Evolutionary conservation across 192 early-diverging fungal genomes (phyloP).

Genomic region (Rhizophagus clarus): DNA sequence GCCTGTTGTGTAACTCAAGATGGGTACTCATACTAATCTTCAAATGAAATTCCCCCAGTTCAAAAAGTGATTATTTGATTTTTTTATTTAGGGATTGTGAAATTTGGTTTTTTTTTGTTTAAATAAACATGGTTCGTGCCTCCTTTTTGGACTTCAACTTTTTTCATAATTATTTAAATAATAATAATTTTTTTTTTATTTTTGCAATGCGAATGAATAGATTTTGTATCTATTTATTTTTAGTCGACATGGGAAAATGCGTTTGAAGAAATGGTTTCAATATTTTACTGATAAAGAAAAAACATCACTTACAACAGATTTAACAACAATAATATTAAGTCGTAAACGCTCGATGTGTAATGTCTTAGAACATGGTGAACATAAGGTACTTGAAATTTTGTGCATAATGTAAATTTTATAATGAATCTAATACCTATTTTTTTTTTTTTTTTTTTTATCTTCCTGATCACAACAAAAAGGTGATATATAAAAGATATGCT

Average conservation of each 20-base stretch:
- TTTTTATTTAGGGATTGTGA: no score
- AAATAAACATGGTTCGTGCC: neutral
- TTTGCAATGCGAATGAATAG: conserved; percentile 23
- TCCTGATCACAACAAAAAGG: conserved; percentile 19
- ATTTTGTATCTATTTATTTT: conserved; percentile 54
- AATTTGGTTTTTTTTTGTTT: no score
- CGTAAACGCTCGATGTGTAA: conserved; percentile 56
- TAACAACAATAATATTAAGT: conserved; percentile 50
- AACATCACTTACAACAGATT: conserved; percentile 44
- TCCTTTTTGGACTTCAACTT: neutral
- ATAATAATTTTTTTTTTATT: neutral
- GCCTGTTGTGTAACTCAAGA: neutral
- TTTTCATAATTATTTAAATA: neutral
- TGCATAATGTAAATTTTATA: neutral
- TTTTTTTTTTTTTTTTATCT: neutral
- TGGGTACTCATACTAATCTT: neutral
- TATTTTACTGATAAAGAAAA: conserved; percentile 47
- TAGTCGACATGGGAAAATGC: conserved; percentile 59
- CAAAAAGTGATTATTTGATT: no score
- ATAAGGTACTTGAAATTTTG: conserved; percentile 32
- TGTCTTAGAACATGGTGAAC: conserved; percentile 52
- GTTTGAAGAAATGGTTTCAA: conserved; percentile 51
- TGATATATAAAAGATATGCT: conserved; percentile 59
- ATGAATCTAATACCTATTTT: neutral
- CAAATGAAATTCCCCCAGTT: no score